Base-by-base conservation (phyloP, 2,329 filamentous ascomycete species). In the Microsporum ferrugineum region DNA sequence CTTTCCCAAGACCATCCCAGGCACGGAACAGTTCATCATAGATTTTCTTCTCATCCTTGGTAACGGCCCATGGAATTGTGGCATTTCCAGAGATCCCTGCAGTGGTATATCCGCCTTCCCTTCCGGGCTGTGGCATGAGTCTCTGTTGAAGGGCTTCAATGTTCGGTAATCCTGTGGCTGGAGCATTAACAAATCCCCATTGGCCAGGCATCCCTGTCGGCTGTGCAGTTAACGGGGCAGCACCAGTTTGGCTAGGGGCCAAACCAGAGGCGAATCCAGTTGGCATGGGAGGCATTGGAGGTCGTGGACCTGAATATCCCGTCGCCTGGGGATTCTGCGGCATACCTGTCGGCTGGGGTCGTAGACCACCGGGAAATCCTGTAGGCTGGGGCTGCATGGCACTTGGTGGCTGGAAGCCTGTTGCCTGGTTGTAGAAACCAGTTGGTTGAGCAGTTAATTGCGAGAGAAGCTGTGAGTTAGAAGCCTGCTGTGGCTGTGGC, bases 161-260 rank as follows among this genome's bases (percentile, higher is more conserved):
- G 68, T 96, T 96, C 0, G 94, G 94, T 64, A 99, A 77, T 1
- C 92, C 94, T 45, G 85, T 88, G 3, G 91, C 83, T 1, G 94
- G 94, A 1, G 91, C 88, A 73, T 99, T 99, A 36, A 97, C 94
- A 60, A 97, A 84, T n/a, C 94, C 94, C 94, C 94, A 99, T 72
- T 97, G 94, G 12, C 94, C 94, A 4, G 94, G 92, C 39, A 84
- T 79, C 8, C 94, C 94, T 2, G 94, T 99, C 3, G 94, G 94
- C 71, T 99, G 94, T n/a, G 91, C 86, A 68, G 95, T 92, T 64
- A 99, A 74, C 1, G 83, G 80, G 57, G 81, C 75, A 75, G 86
- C 82, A n/a, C 88, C 88, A 51, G 88, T 88, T 67, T 81, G 82
- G 49, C 73, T 81, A 57, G 84, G 84, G 27, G 79, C 82, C 55